These are phyloP conservation scores for Aspergillus piperis DNA, from an alignment of 2,329 filamentous ascomycete species.

Conservation along the genomic window DNA sequence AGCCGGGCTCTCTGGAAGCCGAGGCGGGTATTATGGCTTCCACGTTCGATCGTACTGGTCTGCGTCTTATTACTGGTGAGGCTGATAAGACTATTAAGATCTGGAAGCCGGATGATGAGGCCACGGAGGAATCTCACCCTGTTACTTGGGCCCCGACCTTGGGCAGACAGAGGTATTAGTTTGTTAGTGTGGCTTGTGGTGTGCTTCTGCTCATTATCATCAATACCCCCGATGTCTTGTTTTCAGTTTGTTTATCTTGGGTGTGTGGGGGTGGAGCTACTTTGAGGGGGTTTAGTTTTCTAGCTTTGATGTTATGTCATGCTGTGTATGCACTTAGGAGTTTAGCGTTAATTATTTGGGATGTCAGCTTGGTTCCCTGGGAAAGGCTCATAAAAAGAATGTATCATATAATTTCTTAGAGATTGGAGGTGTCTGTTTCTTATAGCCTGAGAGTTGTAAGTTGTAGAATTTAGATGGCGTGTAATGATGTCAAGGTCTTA, in stretches of 20 bases:
- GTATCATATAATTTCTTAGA: conserved; percentile 11
- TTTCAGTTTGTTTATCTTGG: conserved; percentile 14
- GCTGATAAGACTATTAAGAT: conserved; percentile 98
- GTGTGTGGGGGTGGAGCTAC: too few species aligned
- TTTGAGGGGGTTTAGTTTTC: neutral
- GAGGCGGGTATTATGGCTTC: conserved; percentile 94
- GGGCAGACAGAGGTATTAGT: conserved; percentile 71
- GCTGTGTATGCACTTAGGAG: conserved; percentile 31
- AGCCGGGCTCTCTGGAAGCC: conserved; percentile 90
- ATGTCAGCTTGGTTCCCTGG: neutral
- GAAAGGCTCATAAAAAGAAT: conserved; percentile 15
- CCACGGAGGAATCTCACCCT: conserved; percentile 87
- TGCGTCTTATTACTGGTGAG: conserved; percentile 90
- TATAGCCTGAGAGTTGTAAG: neutral
- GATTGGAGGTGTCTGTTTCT: neutral
- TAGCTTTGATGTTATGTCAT: neutral
- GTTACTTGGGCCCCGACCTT: conserved; percentile 87
- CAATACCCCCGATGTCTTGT: conserved; percentile 14
- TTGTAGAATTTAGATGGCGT: neutral
- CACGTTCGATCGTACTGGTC: conserved; percentile 84
- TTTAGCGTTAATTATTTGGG: conserved; percentile 27
- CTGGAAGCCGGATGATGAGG: conserved; percentile 91
- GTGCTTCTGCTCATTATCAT: conserved; percentile 1
- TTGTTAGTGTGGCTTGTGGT: conserved; percentile 3
- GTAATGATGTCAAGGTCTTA: neutral